Percentiles rank a stretch among this genome's conserved stretches.
These are phyloP conservation scores for Oryza officinalis DNA, from an alignment of 176 grass and related monocot species.

Conservation along the genomic window DNA sequence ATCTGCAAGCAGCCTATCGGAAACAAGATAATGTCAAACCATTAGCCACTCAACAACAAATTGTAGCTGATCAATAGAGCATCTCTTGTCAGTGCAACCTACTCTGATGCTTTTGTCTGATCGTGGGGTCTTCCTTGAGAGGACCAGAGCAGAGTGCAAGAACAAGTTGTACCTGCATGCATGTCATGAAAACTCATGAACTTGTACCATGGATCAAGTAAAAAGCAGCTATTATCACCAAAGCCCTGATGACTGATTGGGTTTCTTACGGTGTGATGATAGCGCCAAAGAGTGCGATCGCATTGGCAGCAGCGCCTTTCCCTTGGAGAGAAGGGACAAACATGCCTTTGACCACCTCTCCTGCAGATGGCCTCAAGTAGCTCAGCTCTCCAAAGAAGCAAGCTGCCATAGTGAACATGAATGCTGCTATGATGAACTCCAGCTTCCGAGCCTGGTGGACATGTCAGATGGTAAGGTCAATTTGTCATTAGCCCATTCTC, in stretches of 20 bases:
- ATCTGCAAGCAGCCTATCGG: slow-evolving; percentile 55
- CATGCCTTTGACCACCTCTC: slow-evolving; percentile 64
- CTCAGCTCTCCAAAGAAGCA: slow-evolving; percentile 86
- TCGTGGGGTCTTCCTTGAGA: slow-evolving; percentile 67
- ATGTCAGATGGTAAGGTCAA: slow-evolving; percentile 14
- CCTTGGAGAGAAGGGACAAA: slow-evolving; percentile 67
- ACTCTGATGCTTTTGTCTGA: slow-evolving; percentile 59
- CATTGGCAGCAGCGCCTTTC: slow-evolving; percentile 50
- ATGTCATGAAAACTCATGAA: background rate
- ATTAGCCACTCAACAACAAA: background rate
- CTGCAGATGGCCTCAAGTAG: slow-evolving; percentile 68
- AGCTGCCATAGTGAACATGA: slow-evolving; percentile 76
- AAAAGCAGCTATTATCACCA: background rate
- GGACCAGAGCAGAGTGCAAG: slow-evolving; percentile 84
- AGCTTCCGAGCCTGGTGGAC: slow-evolving; percentile 63
- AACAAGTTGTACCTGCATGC: slow-evolving; percentile 69
- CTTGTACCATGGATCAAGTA: background rate
- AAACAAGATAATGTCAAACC: background rate
- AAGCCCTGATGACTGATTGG: background rate
- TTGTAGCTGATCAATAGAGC: background rate
- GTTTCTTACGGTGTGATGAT: slow-evolving; percentile 75
- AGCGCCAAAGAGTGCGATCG: slow-evolving; percentile 74
- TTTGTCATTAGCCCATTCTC: background rate
- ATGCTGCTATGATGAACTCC: slow-evolving; percentile 55
- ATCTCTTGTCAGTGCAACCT: slow-evolving; percentile 10